Evolutionary conservation across 2,329 filamentous ascomycete species (phyloP).

Genomic region (Fusarium phyllophilum): DNA sequence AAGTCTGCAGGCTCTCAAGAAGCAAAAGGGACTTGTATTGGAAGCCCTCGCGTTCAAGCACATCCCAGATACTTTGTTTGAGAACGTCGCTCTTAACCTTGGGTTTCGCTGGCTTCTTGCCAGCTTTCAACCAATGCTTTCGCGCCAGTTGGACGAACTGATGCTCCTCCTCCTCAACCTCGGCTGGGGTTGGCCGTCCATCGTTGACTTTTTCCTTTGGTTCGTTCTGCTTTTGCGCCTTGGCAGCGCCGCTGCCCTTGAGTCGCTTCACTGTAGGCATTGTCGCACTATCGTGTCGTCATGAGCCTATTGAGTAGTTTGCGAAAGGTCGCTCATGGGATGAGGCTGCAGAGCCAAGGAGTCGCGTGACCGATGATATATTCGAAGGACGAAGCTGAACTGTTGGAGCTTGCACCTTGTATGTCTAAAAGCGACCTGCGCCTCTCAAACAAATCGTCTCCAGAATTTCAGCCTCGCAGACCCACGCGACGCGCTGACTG

Average conservation of each 20-base stretch:
- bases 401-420: constrained; percentile 28
- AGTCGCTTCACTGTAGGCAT: constrained; percentile 71
- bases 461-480: constrained; percentile 52
- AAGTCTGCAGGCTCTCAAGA: constrained; percentile 87
- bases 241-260: constrained; percentile 61
- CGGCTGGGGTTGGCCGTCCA: constrained; percentile 65
- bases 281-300: constrained; percentile 38
- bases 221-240: constrained; percentile 47
- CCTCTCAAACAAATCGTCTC: constrained; percentile 31
- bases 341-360: constrained; percentile 11
- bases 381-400: constrained; percentile 13
- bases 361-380: constrained; percentile 20
- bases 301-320: constrained; percentile 23
- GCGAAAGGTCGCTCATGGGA: constrained; percentile 10
- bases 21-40: constrained; percentile 79
- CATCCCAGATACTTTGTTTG: constrained; percentile 89
- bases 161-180: constrained; percentile 77
- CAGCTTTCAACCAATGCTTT: constrained; percentile 82
- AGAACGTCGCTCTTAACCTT: constrained; percentile 86
- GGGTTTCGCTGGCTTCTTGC: constrained; percentile 69
- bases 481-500: constrained; percentile 39
- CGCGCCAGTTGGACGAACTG: constrained; percentile 81
- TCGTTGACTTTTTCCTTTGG: constrained; percentile 54
- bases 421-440: constrained; percentile 32
- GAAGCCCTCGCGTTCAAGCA: constrained; percentile 84